A percentile compares a stretch with the other conserved stretches of the same genome.
Conservation (phyloP, 441 rosid genomes). For the Pelargonium cotyledonis region DNA sequence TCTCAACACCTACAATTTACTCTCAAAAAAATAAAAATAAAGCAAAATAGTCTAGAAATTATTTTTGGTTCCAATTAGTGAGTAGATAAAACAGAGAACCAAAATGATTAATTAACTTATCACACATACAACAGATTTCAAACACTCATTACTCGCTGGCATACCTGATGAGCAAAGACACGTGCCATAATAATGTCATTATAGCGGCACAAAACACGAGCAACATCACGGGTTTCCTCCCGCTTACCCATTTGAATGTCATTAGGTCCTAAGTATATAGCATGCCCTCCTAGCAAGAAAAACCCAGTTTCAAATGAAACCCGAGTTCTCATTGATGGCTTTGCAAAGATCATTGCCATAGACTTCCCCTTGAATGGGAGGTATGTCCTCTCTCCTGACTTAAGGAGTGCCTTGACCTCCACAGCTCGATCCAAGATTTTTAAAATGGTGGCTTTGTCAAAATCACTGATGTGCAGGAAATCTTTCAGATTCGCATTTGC, state of each 20-base stretch:
- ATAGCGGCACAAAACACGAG: slow-evolving; percentile 84
- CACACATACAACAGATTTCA: slow-evolving; percentile 1
- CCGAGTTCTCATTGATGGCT: slow-evolving; percentile 95
- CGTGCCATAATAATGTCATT: slow-evolving; percentile 96
- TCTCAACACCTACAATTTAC: neutral
- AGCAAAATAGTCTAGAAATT: neutral
- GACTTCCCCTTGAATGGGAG: slow-evolving; percentile 88
- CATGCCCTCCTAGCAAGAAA: slow-evolving; percentile 93
- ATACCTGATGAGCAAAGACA: slow-evolving; percentile 98
- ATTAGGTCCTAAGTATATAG: slow-evolving; percentile 76
- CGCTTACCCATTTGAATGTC: slow-evolving; percentile 97
- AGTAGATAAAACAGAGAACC: neutral
- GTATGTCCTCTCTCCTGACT: slow-evolving; percentile 76
- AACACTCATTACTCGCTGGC: slow-evolving; percentile 51
- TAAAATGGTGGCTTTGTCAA: slow-evolving; percentile 72
- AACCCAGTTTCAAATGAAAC: slow-evolving; percentile 97
- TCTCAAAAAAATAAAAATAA: neutral
- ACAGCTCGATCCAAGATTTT: slow-evolving; percentile 64
- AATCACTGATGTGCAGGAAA: slow-evolving; percentile 78
- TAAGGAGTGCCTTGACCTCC: slow-evolving; percentile 71
- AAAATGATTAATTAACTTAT: neutral
- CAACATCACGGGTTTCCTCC: slow-evolving; percentile 93
- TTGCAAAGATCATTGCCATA: slow-evolving; percentile 96
- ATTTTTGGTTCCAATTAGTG: neutral
- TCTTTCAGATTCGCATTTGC: slow-evolving; percentile 49